phyloP scores from a whole-genome alignment of 192 early-diverging fungal species.

The Gamsiella multidivaricata region DNA sequence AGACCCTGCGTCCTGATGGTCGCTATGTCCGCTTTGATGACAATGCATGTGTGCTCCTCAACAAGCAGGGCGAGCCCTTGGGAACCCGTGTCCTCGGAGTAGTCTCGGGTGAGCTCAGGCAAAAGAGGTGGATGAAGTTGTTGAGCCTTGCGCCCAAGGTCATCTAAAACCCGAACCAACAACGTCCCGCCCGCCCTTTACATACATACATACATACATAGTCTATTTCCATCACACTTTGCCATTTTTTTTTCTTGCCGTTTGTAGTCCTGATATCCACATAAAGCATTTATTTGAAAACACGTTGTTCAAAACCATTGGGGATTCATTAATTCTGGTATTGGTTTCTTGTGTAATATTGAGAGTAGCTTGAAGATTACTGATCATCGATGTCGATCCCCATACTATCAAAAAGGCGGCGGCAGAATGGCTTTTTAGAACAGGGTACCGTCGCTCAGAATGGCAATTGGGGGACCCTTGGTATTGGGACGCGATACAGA shows the following conservation, averaged over 20 bases:
- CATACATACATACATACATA: conserved; percentile 3
- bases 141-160: conserved; percentile 92
- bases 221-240: conserved; percentile 12
- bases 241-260: no score
- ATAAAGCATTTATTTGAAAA: conserved; percentile 7
- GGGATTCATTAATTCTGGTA: no score
- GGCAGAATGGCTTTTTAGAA: no score
- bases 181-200: not conserved
- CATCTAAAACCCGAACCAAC: conserved; percentile 60
- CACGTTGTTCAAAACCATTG: not conserved
- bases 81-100: conserved; percentile 94
- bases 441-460: conserved; percentile 87
- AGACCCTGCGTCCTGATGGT: conserved; percentile 90
- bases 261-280: conserved; percentile 7
- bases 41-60: conserved; percentile 95
- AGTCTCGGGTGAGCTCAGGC: conserved; percentile 87
- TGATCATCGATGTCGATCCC: no score
- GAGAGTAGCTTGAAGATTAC: not conserved
- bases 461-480: conserved; percentile 91
- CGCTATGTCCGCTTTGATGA: conserved; percentile 95
- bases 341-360: no score
- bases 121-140: conserved; percentile 97
- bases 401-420: no score
- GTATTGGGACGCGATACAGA: conserved; percentile 79
- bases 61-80: conserved; percentile 93